Base-by-base conservation (phyloP, 306 rosid genomes). In the Vigna angularis region DNA sequence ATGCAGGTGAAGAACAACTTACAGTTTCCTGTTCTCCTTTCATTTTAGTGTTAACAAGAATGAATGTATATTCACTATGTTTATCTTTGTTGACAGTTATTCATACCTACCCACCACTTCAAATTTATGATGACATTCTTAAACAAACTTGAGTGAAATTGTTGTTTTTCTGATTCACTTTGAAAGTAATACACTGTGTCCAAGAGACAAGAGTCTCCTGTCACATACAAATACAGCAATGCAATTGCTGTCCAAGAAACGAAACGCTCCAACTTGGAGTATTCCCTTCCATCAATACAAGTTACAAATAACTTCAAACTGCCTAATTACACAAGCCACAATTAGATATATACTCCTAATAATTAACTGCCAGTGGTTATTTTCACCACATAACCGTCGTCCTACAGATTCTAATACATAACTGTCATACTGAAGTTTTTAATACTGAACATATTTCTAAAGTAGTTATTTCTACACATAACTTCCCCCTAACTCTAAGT, bases 1-100 rank as follows among this genome's bases (percentile, higher is more conserved):
- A 93, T 93, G 99, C 99, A 96, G 97, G 99, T 91, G 75, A 76
- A 67, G 34, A 47, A 50, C 82, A 64, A 61, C 34, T 36, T 59
- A 10, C 6, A 36, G 1, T 82, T n/a, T 77, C 66, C 62, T 45
- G 48, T 66, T 75, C 42, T 64, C 20, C 45, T 66, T 56, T 72
- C 26, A 64, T 40, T 58, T 80, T 55, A 17, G 58, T 63, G 26
- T 74, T 49, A 13, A 57, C 32, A 28, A 62, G 42, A 45, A 68
- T 26, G 67, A 64, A 32, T 77, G 7, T 36, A 47, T 67, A 44
- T 40, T 26, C 8, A 18, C 36, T 36, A 14, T 49, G 18, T 44
- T 79, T 64, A 44, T 66, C 69, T 44, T 69, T 22, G 61, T 38
- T 55, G 58, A 65, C 38, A 77, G 34, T 28, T 48, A 52, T 45